These are phyloP conservation scores for Aspergillus nidulans DNA, from an alignment of 495 filamentous ascomycete species.

Conservation along the genomic window DNA sequence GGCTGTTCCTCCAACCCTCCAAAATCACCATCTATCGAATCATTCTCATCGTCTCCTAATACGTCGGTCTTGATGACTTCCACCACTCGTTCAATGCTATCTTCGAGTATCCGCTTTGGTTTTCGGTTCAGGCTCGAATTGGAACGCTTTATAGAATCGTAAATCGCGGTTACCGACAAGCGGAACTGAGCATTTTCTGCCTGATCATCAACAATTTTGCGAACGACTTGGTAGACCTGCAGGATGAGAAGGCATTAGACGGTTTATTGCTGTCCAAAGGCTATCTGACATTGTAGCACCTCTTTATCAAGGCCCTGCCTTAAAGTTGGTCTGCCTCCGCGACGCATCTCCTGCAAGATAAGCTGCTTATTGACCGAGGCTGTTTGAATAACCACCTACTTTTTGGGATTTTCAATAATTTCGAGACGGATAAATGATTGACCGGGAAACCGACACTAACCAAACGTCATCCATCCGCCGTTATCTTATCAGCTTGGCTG, in stretches of 20 bases:
- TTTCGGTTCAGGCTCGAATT: constrained; percentile 80
- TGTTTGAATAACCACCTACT: not conserved
- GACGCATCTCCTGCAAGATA: constrained; percentile 22
- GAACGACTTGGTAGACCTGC: constrained; percentile 70
- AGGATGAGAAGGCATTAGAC: constrained; percentile 5
- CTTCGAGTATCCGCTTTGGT: constrained; percentile 74
- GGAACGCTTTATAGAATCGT: constrained; percentile 72
- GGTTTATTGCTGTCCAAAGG: not conserved
- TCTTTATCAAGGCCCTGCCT: constrained; percentile 54
- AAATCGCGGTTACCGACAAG: constrained; percentile 60
- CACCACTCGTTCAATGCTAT: constrained; percentile 81
- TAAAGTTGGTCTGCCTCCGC: constrained; percentile 43
- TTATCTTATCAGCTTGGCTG: constrained; percentile 2
- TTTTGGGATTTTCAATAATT: constrained; percentile 17
- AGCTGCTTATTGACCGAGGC: not conserved
- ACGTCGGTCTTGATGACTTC: constrained; percentile 65
- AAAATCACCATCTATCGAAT: constrained; percentile 58
- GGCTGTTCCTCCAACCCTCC: constrained; percentile 54
- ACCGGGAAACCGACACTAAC: constrained; percentile 8
- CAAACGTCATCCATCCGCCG: not conserved
- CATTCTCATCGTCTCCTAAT: constrained; percentile 47
- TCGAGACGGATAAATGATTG: constrained; percentile 20
- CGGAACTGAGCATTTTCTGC: constrained; percentile 39
- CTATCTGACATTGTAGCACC: constrained; percentile 28
- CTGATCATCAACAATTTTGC: constrained; percentile 65